phyloP scores from a whole-genome alignment of 805 yeast species.

The Clavispora carvajalis region DNA sequence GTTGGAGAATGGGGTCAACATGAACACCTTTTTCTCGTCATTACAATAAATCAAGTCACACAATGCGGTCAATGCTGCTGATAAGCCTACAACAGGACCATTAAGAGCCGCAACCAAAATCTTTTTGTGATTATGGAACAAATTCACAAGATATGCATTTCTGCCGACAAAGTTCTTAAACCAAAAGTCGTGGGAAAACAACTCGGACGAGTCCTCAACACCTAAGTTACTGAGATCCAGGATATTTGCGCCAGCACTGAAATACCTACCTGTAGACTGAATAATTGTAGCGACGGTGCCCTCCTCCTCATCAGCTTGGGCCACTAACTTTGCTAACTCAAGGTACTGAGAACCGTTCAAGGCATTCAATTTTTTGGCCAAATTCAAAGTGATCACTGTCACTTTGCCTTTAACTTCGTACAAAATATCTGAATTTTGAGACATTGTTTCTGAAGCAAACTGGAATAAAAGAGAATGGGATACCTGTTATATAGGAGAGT shows the following conservation, averaged over 20 bases:
- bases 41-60: slow-evolving; percentile 73
- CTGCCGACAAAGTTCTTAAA: slow-evolving; percentile 58
- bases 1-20: slow-evolving; percentile 74
- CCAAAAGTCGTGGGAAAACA: slow-evolving; percentile 42
- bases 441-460: too few species aligned
- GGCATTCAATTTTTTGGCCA: slow-evolving; percentile 62
- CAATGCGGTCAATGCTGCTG: slow-evolving; percentile 67
- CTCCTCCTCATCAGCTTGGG: slow-evolving; percentile 58
- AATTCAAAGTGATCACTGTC: slow-evolving; percentile 60
- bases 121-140: slow-evolving; percentile 66
- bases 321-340: slow-evolving; percentile 52
- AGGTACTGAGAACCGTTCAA: slow-evolving; percentile 61
- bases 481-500: not conserved
- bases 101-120: slow-evolving; percentile 68
- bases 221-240: slow-evolving; percentile 30
- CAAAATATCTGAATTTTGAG: slow-evolving; percentile 24
- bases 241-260: slow-evolving; percentile 83
- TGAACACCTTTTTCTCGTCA: slow-evolving; percentile 48
- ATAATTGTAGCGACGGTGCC: slow-evolving; percentile 60
- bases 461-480: too few species aligned
- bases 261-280: slow-evolving; percentile 67
- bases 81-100: slow-evolving; percentile 83
- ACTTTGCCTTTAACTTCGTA: slow-evolving; percentile 43
- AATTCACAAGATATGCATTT: slow-evolving; percentile 62
- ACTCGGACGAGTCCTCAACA: slow-evolving; percentile 20